Evolutionary conservation across 1,284 basidiomycete genomes (phyloP), one percentile per base, ranked within the genome.

Genomic region (Cutaneotrichosporon dermatis): DNA sequence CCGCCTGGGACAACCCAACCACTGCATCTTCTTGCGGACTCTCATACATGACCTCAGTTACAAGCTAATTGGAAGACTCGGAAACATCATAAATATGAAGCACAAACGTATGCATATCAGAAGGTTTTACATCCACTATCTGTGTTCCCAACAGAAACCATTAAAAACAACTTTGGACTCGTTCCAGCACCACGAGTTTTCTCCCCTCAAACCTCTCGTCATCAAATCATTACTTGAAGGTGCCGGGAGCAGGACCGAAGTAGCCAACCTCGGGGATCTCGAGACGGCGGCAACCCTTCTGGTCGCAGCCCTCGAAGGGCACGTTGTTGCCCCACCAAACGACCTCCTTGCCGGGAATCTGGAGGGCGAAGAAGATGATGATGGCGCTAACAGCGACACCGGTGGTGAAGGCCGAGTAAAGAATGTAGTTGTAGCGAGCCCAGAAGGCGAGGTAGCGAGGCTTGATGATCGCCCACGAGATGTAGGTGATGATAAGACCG

Each of bases 371-470:
- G 63, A 75, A 76, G 60, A 73, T 73, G 61, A 73, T 46, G 42
- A 76, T 60, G 40, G 65, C 66, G 25, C 66, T 61, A 42, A 79
- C 49, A 11, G 73, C 70, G 43, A 75, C 73, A 8, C 73, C 77
- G n/a, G 70, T 66, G 15, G 72, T 69, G 40, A 71, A 63, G 7
- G 72, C 76, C 2, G 73, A 75, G 33, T 70, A 70, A 36, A 74
- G 56, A 56, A 76, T 66, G 63, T 71, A 78, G 68, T 70, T 72
- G 63, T 75, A 77, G 34, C 59, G 55, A 11, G 66, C 57, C 76
- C 77, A 79, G 69, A 75, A 76, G 37, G 65, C 71, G 42, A 75
- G 65, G 51, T 65, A 61, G 33, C 64, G 53, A 40, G 57, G 56
- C 37, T 69, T 66, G 62, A 77, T 57, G 61, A 63, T 63, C 49